Conservation (phyloP, 352 stramenopile species). For the Heterotrichella gracilis region DNA sequence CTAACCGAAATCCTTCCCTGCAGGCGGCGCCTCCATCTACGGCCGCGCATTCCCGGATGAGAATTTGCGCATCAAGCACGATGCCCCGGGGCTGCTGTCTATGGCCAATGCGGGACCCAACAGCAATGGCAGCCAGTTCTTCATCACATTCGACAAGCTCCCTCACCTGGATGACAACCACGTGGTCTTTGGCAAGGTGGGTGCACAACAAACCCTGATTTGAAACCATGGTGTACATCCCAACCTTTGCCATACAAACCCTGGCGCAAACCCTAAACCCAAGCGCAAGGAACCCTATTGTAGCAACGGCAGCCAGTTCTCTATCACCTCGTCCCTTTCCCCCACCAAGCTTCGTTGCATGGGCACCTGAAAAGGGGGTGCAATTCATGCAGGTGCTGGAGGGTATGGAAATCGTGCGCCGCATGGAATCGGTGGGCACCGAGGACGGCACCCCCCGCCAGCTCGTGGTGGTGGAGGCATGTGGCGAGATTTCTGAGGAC, state of each 20-base stretch:
- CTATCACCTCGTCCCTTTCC: no score
- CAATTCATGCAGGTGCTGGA: no score
- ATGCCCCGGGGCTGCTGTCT: constrained; percentile 51
- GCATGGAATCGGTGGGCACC: constrained; percentile 48
- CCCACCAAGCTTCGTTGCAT: no score
- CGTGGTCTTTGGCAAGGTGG: constrained; percentile 85
- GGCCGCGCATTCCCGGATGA: constrained; percentile 83
- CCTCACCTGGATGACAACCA: constrained; percentile 88
- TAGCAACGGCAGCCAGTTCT: no score
- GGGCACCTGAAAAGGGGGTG: no score
- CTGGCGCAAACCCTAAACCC: no score
- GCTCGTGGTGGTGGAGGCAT: no score
- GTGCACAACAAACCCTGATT: no score
- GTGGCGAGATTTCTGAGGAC: no score
- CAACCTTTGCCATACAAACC: constrained; percentile 50
- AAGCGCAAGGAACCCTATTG: no score
- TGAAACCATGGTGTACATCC: constrained; percentile 36
- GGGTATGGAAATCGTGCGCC: constrained; percentile 44
- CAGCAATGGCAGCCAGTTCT: constrained; percentile 63
- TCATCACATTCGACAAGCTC: constrained; percentile 29
- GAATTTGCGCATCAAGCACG: constrained; percentile 45
- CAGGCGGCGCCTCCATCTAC: constrained; percentile 56
- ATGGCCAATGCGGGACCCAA: constrained; percentile 80
- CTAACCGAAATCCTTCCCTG: no score
- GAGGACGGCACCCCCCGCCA: constrained; percentile 32